Conservation (phyloP, 352 stramenopile genomes). For the Pythium sukuiense region DNA sequence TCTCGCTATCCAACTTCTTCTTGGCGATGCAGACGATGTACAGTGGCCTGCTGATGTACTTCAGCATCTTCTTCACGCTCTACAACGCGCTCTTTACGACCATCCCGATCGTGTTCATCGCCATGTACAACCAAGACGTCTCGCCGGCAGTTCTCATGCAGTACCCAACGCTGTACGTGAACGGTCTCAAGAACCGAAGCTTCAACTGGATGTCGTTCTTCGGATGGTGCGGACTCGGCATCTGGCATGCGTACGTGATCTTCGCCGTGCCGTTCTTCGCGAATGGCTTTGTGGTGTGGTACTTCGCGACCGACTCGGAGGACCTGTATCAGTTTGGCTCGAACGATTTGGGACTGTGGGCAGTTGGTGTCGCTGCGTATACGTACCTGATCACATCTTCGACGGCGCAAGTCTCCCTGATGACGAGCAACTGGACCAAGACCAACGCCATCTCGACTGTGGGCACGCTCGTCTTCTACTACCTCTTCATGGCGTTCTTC, state of each 20-base stretch:
- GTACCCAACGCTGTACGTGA: constrained; percentile 88
- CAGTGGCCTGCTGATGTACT: constrained; percentile 88
- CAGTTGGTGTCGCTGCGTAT: constrained; percentile 78
- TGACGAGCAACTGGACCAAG: constrained; percentile 89
- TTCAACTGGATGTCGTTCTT: constrained; percentile 91
- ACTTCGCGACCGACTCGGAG: constrained; percentile 56
- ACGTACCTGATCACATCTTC: constrained; percentile 87
- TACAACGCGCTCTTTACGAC: constrained; percentile 91
- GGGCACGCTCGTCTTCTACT: constrained; percentile 87
- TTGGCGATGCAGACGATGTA: constrained; percentile 83
- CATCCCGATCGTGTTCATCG: constrained; percentile 88
- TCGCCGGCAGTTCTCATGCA: constrained; percentile 88
- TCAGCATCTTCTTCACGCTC: constrained; percentile 88
- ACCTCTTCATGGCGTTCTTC: constrained; percentile 85
- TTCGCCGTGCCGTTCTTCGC: constrained; percentile 83
- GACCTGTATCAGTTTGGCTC: constrained; percentile 62
- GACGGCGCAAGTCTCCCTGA: constrained; percentile 80
- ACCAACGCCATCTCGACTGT: constrained; percentile 72
- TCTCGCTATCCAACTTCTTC: constrained; percentile 88
- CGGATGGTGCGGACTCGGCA: constrained; percentile 78
- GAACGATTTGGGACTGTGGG: constrained; percentile 77
- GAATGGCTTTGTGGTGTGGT: constrained; percentile 83
- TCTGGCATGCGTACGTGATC: constrained; percentile 89
- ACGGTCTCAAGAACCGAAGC: constrained; percentile 85
- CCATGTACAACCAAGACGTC: constrained; percentile 91